Percentiles rank a stretch among this genome's conserved stretches.
Evolutionary conservation across 2,329 filamentous ascomycete genomes (phyloP).

Genomic region (Capronia coronata): DNA sequence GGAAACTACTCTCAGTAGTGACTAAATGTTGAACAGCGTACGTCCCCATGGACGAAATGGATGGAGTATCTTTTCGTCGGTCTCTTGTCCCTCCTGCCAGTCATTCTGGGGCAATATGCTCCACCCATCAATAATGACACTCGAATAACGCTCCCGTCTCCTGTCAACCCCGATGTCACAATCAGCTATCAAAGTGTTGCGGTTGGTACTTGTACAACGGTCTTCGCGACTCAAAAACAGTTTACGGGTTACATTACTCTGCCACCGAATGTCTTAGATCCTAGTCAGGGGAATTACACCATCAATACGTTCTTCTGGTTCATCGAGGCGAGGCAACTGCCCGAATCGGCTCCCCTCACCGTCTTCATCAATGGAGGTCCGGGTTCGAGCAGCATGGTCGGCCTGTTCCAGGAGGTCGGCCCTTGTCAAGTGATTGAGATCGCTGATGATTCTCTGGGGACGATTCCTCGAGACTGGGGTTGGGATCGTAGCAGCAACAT

Average conservation of each 20-base stretch:
- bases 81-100: conserved; percentile 2
- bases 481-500: conserved; percentile 43
- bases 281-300: conserved; percentile 32
- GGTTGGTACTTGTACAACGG: conserved; percentile 57
- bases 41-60: conserved; percentile 17
- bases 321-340: conserved; percentile 38
- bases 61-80: conserved; percentile 11
- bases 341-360: conserved; percentile 44
- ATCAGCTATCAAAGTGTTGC: conserved; percentile 61
- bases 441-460: conserved; percentile 38
- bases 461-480: conserved; percentile 43
- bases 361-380: conserved; percentile 51
- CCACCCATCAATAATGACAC: conserved; percentile 13
- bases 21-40: conserved; percentile 7
- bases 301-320: conserved; percentile 40
- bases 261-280: conserved; percentile 36
- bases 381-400: conserved; percentile 48
- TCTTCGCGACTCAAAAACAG: conserved; percentile 59
- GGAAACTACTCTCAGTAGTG: not conserved
- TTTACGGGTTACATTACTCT: conserved; percentile 64
- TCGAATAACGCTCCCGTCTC: conserved; percentile 54
- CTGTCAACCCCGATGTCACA: conserved; percentile 55
- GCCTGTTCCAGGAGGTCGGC: conserved; percentile 47
- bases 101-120: conserved; percentile 21
- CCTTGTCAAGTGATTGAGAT: conserved; percentile 38